Base-by-base conservation (phyloP, 441 rosid genomes). In the Lepidium campestre region DNA sequence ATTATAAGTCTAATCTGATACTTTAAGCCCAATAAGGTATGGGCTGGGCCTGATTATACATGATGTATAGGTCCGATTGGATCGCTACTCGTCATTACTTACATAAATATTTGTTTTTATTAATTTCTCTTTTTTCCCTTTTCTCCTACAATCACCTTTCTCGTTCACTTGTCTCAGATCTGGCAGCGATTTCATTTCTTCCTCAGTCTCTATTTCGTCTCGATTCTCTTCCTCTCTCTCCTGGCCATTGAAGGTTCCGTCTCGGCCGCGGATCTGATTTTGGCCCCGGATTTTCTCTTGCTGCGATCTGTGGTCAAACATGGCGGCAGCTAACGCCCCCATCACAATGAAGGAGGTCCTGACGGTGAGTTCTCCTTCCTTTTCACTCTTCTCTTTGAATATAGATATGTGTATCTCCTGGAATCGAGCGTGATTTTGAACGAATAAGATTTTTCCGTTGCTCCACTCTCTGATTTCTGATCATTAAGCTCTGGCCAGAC, bases 311-410 rank as follows among this genome's bases (percentile, higher is more conserved):
- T 72, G 71, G 75, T 65, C 79, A 70, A 77, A 60, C 84, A 83
- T 83, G 88, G 85, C 88, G 65, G 82, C 84, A 22, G 88, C 88
- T 7, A 83, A 78, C 77, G 88, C 88, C 69, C 88, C 86, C 29
- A 83, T 83, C 81, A 67, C 84, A 52, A 81, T 83, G 88, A 83
- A 83, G 78, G 88, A 83, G 78, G 84, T 80, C 70, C 72, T 81
- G 35, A 83, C 82, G 67, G 88, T 83, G 68, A 72, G 85, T 76
- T 55, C 19, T 70, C 74, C 2, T 27, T 41, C 22, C 35, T 25
- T 6, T 27, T 12, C 49, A 58, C 63, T 58, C 63, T 58, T 40
- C 3, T 39, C 18, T 39, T 8, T 13, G 6, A 13, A 36, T 1
- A 56, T 4, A 19, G 23, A 10, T 10, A 60, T 44, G 32, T 27